Evolutionary conservation across 1,284 basidiomycete species (phyloP).

Genomic region (Sanghuangporus sanghuang): DNA sequence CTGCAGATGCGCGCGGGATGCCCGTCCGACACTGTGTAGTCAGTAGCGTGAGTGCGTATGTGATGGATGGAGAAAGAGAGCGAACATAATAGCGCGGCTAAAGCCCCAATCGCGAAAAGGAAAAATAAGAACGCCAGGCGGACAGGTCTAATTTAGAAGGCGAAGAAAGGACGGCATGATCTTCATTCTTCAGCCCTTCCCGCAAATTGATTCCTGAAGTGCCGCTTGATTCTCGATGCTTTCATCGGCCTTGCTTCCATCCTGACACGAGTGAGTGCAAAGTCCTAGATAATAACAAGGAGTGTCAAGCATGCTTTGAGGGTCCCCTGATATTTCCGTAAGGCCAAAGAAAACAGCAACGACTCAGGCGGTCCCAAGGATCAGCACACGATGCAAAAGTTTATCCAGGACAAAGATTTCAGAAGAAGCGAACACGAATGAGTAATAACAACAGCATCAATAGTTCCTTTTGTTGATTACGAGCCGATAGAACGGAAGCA

Average conservation of each 20-base stretch:
- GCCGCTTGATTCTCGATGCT: not conserved
- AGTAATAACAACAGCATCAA: not conserved
- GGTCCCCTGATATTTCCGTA: not conserved
- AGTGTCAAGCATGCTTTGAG: too few species aligned
- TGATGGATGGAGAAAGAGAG: not conserved
- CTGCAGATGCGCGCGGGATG: not conserved
- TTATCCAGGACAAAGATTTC: not conserved
- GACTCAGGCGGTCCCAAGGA: not conserved
- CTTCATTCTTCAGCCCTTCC: slow-evolving; percentile 7
- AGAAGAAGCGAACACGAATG: not conserved
- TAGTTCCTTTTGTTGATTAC: slow-evolving; percentile 4
- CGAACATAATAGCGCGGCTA: slow-evolving; percentile 1
- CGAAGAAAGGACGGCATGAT: not conserved
- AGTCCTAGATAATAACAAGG: not conserved
- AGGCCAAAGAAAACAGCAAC: not conserved
- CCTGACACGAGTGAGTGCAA: too few species aligned
- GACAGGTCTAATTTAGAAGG: not conserved
- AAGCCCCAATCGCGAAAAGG: not conserved
- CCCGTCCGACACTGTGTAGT: not conserved
- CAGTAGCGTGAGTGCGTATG: not conserved
- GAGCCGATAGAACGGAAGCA: slow-evolving; percentile 5
- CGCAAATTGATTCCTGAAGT: not conserved
- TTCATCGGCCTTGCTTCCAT: not conserved
- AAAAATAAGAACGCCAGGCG: not conserved
- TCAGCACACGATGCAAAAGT: not conserved